Evolutionary conservation across 2,329 filamentous ascomycete species (phyloP).

Genomic region (Xenoacremonium recifei): DNA sequence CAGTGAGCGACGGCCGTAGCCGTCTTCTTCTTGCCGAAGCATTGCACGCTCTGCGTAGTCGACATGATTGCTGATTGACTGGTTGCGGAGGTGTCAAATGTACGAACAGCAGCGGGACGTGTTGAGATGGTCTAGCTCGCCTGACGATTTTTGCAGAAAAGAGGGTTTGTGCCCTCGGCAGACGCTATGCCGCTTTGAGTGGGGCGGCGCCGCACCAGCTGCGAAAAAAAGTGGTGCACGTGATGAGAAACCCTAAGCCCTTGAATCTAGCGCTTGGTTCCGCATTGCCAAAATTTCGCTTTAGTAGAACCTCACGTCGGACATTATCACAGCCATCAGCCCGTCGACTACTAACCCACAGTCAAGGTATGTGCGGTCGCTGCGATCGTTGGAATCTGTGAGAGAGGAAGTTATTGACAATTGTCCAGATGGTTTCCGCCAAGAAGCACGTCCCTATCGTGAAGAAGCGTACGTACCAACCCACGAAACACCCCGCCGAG

Average conservation of each 20-base stretch:
- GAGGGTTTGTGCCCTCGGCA: conserved; percentile 34
- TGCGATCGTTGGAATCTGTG: conserved; percentile 8
- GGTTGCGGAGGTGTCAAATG: conserved; percentile 24
- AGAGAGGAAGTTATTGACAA: conserved; percentile 29
- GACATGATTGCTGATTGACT: conserved; percentile 62
- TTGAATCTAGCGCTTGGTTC: conserved; percentile 28
- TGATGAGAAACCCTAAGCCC: conserved; percentile 35
- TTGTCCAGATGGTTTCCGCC: conserved; percentile 86
- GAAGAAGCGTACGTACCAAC: conserved; percentile 90
- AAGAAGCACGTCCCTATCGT: conserved; percentile 99
- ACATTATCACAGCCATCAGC: conserved; percentile 34
- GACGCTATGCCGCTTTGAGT: conserved; percentile 27
- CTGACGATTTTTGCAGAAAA: conserved; percentile 21
- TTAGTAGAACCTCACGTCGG: conserved; percentile 34
- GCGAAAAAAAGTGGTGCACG: conserved; percentile 21
- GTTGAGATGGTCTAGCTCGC: conserved; percentile 23
- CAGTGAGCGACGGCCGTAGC: conserved; percentile 88
- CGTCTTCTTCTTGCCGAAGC: conserved; percentile 99
- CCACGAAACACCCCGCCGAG: conserved; percentile 12
- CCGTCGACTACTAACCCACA: conserved; percentile 35
- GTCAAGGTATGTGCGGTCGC: conserved; percentile 37
- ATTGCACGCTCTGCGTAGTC: conserved; percentile 80
- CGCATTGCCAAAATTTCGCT: conserved; percentile 36
- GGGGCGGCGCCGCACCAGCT: conserved; percentile 8
- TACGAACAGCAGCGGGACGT: conserved; percentile 21